These are phyloP conservation scores for Penicillium sclerotigenum DNA, from an alignment of 2,329 filamentous ascomycete genomes.

Conservation along the genomic window DNA sequence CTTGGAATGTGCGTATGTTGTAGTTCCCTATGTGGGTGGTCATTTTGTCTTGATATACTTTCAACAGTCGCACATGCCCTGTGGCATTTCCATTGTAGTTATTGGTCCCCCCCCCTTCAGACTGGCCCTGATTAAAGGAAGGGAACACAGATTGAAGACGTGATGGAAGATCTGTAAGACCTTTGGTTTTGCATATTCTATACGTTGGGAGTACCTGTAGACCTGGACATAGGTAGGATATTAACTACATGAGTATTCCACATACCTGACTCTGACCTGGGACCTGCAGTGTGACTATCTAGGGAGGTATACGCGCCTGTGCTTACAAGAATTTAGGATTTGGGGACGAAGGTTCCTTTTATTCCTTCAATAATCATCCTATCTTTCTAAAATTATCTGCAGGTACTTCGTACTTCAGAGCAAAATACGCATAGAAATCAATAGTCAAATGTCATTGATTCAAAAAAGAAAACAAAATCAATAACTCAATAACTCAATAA, in stretches of 20 bases:
- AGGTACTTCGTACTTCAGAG: conserved; percentile 18
- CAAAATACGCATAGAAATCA: not conserved
- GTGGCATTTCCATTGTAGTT: not conserved
- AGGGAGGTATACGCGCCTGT: not conserved
- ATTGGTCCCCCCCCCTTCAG: not conserved
- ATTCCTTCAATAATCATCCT: not conserved
- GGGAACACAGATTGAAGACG: not conserved
- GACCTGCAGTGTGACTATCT: conserved; percentile 6
- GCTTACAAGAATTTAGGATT: not conserved
- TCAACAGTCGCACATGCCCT: not conserved
- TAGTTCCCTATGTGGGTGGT: not conserved
- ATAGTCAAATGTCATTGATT: conserved; percentile 8
- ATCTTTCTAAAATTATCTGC: conserved; percentile 5
- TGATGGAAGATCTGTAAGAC: not conserved
- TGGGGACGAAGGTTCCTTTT: not conserved
- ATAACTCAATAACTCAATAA: conserved; percentile 4
- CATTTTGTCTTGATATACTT: not conserved
- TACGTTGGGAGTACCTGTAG: not conserved
- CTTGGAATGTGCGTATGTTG: not conserved
- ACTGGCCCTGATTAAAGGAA: not conserved
- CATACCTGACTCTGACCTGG: not conserved
- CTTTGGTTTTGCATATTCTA: not conserved
- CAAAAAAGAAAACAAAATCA: conserved; percentile 1
- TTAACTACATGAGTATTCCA: not conserved
- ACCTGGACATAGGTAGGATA: not conserved